These are phyloP conservation scores for Cladosporium sp. DNA, from an alignment of 2,329 filamentous ascomycete species.

Conservation along the genomic window DNA sequence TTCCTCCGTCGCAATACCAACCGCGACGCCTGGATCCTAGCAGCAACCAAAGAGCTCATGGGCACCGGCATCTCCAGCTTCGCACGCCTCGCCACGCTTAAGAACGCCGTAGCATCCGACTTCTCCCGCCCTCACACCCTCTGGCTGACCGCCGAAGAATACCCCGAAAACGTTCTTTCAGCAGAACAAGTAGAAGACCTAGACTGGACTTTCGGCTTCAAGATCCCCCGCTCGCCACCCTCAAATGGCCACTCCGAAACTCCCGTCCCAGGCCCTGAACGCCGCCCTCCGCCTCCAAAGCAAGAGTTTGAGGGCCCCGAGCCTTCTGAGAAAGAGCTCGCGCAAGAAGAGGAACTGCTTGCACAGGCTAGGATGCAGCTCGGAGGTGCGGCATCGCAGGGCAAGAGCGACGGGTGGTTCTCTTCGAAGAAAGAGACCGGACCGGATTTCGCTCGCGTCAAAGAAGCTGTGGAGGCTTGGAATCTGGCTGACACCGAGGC, in stretches of 20 bases:
- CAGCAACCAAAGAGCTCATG: conserved; percentile 66
- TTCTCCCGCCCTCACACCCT: conserved; percentile 61
- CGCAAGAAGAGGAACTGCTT: conserved; percentile 54
- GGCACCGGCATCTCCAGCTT: conserved; percentile 59
- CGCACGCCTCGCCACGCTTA: conserved; percentile 68
- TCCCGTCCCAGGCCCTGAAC: conserved; percentile 56
- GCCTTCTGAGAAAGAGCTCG: conserved; percentile 50
- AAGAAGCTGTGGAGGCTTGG: conserved; percentile 46
- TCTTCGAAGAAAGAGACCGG: not conserved
- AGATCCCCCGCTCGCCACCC: conserved; percentile 58
- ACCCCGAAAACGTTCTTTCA: conserved; percentile 31
- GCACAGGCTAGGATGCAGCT: conserved; percentile 43
- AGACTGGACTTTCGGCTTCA: conserved; percentile 87
- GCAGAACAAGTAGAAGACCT: conserved; percentile 55
- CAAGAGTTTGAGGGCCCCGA: conserved; percentile 48
- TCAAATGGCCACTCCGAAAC: conserved; percentile 54
- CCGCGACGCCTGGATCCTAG: conserved; percentile 75
- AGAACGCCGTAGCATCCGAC: conserved; percentile 73
- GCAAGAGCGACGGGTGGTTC: not conserved
- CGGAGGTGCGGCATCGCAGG: conserved; percentile 3
- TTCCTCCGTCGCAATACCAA: conserved; percentile 55
- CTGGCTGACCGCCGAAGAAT: conserved; percentile 73
- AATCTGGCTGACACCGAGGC: conserved; percentile 69
- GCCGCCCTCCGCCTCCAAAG: conserved; percentile 43
- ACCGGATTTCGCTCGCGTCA: conserved; percentile 23